Conservation (phyloP, 371 early-diverging fungal genomes). For the Saksenaea vasiformis region DNA sequence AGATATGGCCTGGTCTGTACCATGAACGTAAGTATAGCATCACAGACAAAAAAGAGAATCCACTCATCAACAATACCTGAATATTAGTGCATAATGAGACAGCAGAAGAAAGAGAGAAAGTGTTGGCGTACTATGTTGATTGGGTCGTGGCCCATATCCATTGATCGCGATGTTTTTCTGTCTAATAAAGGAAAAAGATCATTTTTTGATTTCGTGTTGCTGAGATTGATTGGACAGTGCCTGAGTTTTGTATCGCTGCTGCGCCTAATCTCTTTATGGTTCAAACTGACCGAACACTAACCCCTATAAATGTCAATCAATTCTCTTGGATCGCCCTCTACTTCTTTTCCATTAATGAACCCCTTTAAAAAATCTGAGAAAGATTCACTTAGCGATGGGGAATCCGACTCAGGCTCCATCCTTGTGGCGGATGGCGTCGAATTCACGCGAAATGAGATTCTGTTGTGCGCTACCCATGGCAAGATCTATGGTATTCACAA, state of each 20-base stretch:
- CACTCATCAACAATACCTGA: neutral
- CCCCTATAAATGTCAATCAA: neutral
- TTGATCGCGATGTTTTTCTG: neutral
- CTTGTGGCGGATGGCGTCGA: neutral
- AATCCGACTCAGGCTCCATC: neutral
- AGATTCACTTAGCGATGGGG: neutral
- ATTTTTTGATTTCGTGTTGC: no score
- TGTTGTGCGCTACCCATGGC: conserved; percentile 36
- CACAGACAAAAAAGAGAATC: no score
- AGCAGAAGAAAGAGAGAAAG: conserved; percentile 42
- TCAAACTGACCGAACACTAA: neutral
- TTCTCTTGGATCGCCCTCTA: neutral
- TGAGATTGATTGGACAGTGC: neutral
- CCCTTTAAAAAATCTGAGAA: neutral
- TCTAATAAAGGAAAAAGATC: no score
- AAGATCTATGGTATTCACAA: conserved; percentile 42
- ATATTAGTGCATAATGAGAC: conserved; percentile 52
- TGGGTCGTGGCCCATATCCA: conserved; percentile 50
- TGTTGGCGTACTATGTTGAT: conserved; percentile 49
- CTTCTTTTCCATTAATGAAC: neutral
- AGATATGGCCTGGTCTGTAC: conserved; percentile 46
- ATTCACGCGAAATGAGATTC: conserved; percentile 25
- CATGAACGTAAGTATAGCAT: conserved; percentile 50
- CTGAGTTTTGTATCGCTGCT: neutral
- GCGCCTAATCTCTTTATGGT: neutral